Percentiles rank a stretch among this genome's conserved stretches.
Conservation (phyloP, 768 basidiomycete species). For the Russula abietina region DNA sequence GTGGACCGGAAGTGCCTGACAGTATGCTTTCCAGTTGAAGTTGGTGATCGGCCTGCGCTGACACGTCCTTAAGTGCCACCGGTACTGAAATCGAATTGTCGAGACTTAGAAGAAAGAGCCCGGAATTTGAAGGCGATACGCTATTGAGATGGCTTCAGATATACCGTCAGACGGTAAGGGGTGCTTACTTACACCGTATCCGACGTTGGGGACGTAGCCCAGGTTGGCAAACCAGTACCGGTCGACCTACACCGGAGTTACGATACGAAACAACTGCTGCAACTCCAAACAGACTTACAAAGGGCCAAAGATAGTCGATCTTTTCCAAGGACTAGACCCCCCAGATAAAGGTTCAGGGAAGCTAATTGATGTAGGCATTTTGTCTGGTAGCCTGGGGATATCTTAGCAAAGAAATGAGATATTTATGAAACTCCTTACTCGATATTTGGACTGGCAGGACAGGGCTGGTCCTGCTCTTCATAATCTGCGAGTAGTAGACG, state of each 20-base stretch:
- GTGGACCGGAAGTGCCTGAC: constrained; percentile 19
- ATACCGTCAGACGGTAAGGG: neutral
- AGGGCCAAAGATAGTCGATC: constrained; percentile 25
- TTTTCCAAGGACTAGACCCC: constrained; percentile 8
- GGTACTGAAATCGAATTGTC: constrained; percentile 20
- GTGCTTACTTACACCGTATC: constrained; percentile 6
- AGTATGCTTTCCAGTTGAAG: constrained; percentile 12
- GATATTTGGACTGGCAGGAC: constrained; percentile 2
- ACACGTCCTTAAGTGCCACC: constrained; percentile 22
- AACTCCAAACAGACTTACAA: constrained; percentile 15
- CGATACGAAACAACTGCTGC: neutral
- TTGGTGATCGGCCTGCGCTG: neutral
- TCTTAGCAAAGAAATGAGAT: neutral
- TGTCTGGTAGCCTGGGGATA: constrained; percentile 15
- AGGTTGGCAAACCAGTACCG: constrained; percentile 6
- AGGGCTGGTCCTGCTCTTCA: constrained; percentile 8
- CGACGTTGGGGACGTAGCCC: neutral
- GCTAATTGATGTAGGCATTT: constrained; percentile 21
- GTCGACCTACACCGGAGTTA: constrained; percentile 10
- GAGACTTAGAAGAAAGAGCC: constrained; percentile 12
- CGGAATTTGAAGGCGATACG: neutral
- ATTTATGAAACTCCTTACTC: constrained; percentile 1
- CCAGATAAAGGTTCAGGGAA: constrained; percentile 15
- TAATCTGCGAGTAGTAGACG: neutral
- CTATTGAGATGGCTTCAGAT: neutral